A percentile compares a stretch with the other conserved stretches of the same genome.
Conservation (phyloP, 805 yeast genomes). For the Grigorovia humatica region DNA sequence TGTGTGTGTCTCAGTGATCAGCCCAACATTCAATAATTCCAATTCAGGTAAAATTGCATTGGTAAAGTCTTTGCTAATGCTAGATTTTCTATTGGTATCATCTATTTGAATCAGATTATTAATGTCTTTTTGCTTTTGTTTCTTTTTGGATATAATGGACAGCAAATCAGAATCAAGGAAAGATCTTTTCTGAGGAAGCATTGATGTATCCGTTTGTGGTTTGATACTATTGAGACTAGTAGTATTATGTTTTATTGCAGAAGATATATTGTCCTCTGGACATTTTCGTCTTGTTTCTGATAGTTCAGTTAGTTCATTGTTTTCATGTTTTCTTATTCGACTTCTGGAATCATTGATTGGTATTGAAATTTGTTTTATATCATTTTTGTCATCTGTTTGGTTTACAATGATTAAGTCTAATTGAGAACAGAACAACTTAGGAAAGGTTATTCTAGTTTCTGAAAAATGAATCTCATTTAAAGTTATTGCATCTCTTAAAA, state of each 20-base stretch:
- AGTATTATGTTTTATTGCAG: neutral
- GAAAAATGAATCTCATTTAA: neutral
- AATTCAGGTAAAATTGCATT: neutral
- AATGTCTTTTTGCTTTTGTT: neutral
- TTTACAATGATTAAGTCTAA: neutral
- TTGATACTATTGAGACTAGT: neutral
- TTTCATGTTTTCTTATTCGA: neutral
- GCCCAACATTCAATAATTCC: neutral
- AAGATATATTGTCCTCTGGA: neutral
- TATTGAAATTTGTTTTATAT: neutral
- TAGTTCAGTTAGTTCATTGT: neutral
- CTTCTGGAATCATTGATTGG: neutral
- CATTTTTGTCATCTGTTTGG: neutral
- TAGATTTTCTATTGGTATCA: neutral
- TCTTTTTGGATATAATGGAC: constrained; percentile 5
- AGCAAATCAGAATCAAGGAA: constrained; percentile 16
- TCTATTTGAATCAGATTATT: neutral
- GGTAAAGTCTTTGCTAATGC: neutral
- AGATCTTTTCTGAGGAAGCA: constrained; percentile 16
- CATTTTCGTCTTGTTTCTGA: neutral
- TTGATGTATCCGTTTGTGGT: constrained; percentile 8
- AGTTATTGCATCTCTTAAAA: neutral
- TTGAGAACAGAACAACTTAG: neutral
- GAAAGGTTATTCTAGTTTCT: neutral
- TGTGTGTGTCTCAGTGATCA: neutral